Base-by-base conservation (phyloP, 257 asterid genomes). In the Voacanga thouarsii region DNA sequence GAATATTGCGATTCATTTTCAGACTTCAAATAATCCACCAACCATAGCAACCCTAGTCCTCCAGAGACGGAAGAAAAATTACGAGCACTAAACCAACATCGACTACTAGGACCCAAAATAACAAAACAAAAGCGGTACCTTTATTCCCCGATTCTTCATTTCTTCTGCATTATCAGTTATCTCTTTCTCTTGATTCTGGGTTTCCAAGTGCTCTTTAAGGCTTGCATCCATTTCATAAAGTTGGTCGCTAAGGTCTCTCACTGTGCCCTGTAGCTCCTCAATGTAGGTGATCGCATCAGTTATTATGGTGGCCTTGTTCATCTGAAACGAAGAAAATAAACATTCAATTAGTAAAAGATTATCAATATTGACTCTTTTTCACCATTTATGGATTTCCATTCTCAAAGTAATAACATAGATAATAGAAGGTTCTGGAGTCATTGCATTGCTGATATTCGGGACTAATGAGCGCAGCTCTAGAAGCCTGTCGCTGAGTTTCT, bases 391-490 rank as follows among this genome's bases (percentile, higher is more conserved):
- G n/a, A 26, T 1, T 56, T 56, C 1, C 28, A 56, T 21, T 51
- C 23, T 56, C 28, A 21, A 56, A 3, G 16, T 30, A 66, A 66
- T 0, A 65, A 65, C 0, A 12, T 23, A 71, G 50, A 43, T 9
- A 23, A 33, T 21, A 61, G 26, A 19, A 5, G 68, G 72, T 41
- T 44, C 16, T 55, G 6, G 76, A 41, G 68, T 82, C 72, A 88
- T 89, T 90, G 89, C 98, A 86, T 94, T 94, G 8, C 97, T 90
- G 72, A 94, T 94, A 51, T 78, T 91, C 0, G 98, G 98, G 83
- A 91, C 97, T 55, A 91, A 79, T 23, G 98, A 79, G 4, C 97
- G 97, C 19, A 94, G 89, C 84, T 89, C 91, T 0, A 89, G 89
- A 14, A 89, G 94, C 74, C 92, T 66, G 55, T 89, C 90, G 5